Evolutionary conservation across 805 yeast species (phyloP).

Genomic region (Lipomyces sp.): DNA sequence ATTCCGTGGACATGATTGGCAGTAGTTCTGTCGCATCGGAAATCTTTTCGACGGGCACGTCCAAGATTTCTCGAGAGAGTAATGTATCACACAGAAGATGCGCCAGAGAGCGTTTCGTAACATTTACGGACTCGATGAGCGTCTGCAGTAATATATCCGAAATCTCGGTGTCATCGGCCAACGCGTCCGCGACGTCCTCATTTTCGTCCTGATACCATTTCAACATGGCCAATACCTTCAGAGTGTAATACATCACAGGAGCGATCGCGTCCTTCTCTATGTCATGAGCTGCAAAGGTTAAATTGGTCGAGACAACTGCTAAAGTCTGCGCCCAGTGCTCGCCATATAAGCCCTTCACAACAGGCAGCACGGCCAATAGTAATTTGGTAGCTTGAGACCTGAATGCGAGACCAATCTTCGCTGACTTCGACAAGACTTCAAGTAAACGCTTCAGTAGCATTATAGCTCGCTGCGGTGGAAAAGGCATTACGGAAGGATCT

Average conservation of each 20-base stretch:
- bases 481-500: conserved; percentile 40
- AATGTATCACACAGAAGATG: conserved; percentile 14
- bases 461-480: conserved; percentile 62
- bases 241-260: conserved; percentile 39
- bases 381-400: conserved; percentile 36
- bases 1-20: conserved; percentile 21
- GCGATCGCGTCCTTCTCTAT: conserved; percentile 10
- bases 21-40: conserved; percentile 11
- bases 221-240: conserved; percentile 45
- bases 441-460: conserved; percentile 56
- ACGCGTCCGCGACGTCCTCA: conserved; percentile 35
- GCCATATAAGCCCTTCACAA: conserved; percentile 31
- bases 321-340: conserved; percentile 24
- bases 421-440: conserved; percentile 55
- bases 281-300: conserved; percentile 3
- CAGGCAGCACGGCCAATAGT: conserved; percentile 14
- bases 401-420: conserved; percentile 41
- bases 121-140: conserved; percentile 4
- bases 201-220: conserved; percentile 29
- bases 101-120: conserved; percentile 7
- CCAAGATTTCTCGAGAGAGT: conserved; percentile 21
- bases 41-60: conserved; percentile 4
- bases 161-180: conserved; percentile 36
- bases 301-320: not conserved
- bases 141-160: conserved; percentile 7